Evolutionary conservation across 306 rosid species (phyloP).

Genomic region (Vigna unguiculata): DNA sequence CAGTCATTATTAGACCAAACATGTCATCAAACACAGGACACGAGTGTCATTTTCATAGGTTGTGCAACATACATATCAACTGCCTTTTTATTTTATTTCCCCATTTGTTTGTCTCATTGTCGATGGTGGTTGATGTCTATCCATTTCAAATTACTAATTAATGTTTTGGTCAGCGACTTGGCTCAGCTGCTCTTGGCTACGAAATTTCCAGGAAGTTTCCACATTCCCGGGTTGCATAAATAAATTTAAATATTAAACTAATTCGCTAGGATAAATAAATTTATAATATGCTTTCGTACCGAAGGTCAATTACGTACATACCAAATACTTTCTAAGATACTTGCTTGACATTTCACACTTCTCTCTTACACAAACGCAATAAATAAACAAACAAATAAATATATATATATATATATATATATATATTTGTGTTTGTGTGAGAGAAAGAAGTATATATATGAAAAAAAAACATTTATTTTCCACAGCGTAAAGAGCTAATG

Average conservation of each 20-base stretch:
- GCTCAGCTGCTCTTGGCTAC: neutral
- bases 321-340: neutral
- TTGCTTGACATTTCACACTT: neutral
- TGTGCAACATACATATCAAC: too few relatives aligned
- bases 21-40: neutral
- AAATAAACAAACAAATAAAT: too few relatives aligned
- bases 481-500: neutral
- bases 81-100: neutral
- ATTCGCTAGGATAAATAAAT: neutral
- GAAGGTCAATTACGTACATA: neutral
- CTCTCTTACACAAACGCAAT: too few relatives aligned
- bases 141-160: neutral
- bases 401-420: too few relatives aligned
- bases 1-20: neutral
- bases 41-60: neutral
- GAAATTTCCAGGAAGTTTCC: constrained; percentile 48
- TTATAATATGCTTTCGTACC: neutral
- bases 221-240: neutral
- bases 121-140: neutral
- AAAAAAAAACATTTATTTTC: neutral
- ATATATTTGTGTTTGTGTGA: too few relatives aligned
- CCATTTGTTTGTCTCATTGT: neutral
- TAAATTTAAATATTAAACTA: neutral
- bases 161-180: constrained; percentile 9
- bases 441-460: too few relatives aligned